phyloP scores from a whole-genome alignment of 164 flowering plant genomes.

The Vitis vinifera region ASM3070453v1 NC_081807.1:3104501-3105000 shows the following conservation, averaged over 20 bases:
- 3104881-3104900: neutral
- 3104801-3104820: neutral
- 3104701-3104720: conserved; percentile 20
- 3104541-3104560: neutral
- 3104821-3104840: too few relatives aligned
- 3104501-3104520: too few relatives aligned
- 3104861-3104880: too few relatives aligned
- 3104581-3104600: conserved; percentile 61
- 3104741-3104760: too few relatives aligned
- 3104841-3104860: neutral
- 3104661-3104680: conserved; percentile 17
- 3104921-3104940: conserved; percentile 18
- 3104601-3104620: conserved; percentile 80
- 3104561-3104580: conserved; percentile 54
- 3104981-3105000: too few relatives aligned
- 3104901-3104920: conserved; percentile 13
- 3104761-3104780: too few relatives aligned
- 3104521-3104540: too few relatives aligned
- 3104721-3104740: conserved; percentile 12
- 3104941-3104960: conserved; percentile 4
- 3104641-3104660: conserved; percentile 23
- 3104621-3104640: conserved; percentile 47
- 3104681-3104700: conserved; percentile 53
- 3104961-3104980: too few relatives aligned
- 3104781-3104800: too few relatives aligned